These are phyloP conservation scores for Torrubiellomyces zombiae DNA, from an alignment of 2,329 filamentous ascomycete genomes.

Conservation along the genomic window DNA sequence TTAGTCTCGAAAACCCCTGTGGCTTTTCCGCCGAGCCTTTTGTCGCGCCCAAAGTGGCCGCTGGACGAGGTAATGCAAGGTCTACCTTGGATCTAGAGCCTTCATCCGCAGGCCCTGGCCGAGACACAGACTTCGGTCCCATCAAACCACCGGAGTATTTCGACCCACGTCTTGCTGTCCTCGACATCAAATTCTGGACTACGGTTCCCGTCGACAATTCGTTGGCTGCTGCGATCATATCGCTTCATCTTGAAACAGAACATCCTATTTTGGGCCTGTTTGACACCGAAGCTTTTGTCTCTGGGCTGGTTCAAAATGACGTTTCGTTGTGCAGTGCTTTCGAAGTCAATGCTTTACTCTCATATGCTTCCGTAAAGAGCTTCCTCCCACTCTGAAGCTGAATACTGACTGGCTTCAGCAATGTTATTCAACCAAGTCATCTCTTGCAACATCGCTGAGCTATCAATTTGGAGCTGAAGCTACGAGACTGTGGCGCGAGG, in stretches of 20 bases:
- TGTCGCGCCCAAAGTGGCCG: too few species aligned
- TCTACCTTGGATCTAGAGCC: too few species aligned
- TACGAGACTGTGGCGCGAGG: too few species aligned
- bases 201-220: constrained; percentile 12
- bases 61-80: too few species aligned
- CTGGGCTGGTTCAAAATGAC: constrained; percentile 13
- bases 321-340: constrained; percentile 16
- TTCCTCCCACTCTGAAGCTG: too few species aligned
- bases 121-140: too few species aligned
- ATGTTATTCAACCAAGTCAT: constrained; percentile 11
- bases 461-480: too few species aligned
- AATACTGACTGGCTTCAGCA: background rate
- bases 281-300: constrained; percentile 16
- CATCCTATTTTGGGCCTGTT: constrained; percentile 21
- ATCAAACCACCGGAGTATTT: too few species aligned
- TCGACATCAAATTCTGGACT: constrained; percentile 19
- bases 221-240: constrained; percentile 16
- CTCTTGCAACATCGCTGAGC: too few species aligned
- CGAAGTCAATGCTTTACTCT: constrained; percentile 18
- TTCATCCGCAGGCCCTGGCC: too few species aligned
- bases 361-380: constrained; percentile 16
- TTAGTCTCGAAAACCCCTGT: too few species aligned
- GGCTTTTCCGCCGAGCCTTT: too few species aligned
- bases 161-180: constrained; percentile 12
- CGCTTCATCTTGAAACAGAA: constrained; percentile 20